A percentile compares a stretch with the other conserved stretches of the same genome.
phyloP scores from a whole-genome alignment of 106 monocot genomes.

The Platanthera guangdongensis region DNA sequence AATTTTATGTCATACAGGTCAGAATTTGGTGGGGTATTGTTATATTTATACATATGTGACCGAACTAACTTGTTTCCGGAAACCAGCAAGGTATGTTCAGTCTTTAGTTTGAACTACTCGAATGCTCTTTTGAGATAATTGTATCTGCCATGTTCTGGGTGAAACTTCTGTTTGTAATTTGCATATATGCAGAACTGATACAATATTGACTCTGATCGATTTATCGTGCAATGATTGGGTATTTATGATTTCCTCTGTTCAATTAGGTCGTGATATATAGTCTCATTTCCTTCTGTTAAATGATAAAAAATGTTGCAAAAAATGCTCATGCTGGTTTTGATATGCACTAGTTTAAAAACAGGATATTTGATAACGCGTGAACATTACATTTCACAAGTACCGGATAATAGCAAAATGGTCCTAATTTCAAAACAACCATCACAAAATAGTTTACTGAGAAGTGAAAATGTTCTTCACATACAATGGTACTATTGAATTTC shows the following conservation, averaged over 20 bases:
- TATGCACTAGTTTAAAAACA: background rate
- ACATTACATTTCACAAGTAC: no score
- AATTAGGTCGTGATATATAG: background rate
- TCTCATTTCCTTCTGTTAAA: background rate
- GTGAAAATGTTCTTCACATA: no score
- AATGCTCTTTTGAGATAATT: background rate
- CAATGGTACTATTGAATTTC: no score
- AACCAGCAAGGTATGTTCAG: slow-evolving; percentile 36
- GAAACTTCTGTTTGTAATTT: background rate
- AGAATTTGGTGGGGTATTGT: slow-evolving; percentile 58
- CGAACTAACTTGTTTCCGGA: slow-evolving; percentile 62
- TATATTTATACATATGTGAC: slow-evolving; percentile 82
- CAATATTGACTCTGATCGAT: background rate
- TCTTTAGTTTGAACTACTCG: slow-evolving; percentile 2
- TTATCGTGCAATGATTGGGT: background rate
- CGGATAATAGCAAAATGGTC: no score
- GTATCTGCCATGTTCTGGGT: background rate
- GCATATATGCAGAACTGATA: background rate
- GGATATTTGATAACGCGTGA: background rate
- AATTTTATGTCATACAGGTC: slow-evolving; percentile 34
- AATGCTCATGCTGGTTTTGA: background rate
- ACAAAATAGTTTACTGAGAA: no score
- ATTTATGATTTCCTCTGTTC: background rate
- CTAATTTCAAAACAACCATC: no score
- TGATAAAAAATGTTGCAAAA: background rate